These are phyloP conservation scores for Thymus mandschuricus DNA, from an alignment of 257 asterid species.

Conservation along the genomic window DNA sequence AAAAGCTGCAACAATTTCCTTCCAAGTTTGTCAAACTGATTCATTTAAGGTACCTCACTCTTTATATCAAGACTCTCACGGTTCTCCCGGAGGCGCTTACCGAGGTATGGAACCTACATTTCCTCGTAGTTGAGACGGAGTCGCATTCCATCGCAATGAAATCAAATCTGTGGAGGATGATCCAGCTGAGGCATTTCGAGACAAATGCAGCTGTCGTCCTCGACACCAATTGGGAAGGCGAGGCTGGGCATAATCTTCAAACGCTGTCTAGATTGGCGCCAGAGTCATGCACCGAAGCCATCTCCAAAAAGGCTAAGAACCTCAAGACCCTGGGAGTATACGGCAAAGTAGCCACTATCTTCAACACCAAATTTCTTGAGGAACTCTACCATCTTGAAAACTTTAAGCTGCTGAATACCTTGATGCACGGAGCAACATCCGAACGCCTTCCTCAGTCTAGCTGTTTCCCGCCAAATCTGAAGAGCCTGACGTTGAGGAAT, in stretches of 20 bases:
- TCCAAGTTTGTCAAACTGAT: constrained; percentile 22
- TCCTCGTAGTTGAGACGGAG: constrained; percentile 34
- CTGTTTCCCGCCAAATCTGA: background rate
- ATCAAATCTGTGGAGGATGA: constrained; percentile 42
- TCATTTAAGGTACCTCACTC: constrained; percentile 48
- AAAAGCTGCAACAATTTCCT: constrained; percentile 38
- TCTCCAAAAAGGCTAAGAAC: constrained; percentile 20
- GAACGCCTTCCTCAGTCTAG: constrained; percentile 23
- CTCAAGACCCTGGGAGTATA: constrained; percentile 36
- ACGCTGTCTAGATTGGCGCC: constrained; percentile 26
- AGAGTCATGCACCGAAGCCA: background rate
- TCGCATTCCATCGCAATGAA: constrained; percentile 20
- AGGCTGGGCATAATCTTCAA: constrained; percentile 33
- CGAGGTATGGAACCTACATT: constrained; percentile 41
- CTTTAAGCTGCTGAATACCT: background rate
- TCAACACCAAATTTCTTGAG: background rate
- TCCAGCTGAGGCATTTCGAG: constrained; percentile 41
- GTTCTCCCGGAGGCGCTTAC: constrained; percentile 40
- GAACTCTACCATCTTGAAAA: background rate
- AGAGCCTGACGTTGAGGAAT: constrained; percentile 28
- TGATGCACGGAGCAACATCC: background rate
- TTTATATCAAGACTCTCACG: constrained; percentile 21
- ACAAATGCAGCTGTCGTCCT: constrained; percentile 41
- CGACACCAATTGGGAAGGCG: background rate
- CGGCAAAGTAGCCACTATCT: constrained; percentile 21